These are phyloP conservation scores for Plasmodium gonderi DNA, from an alignment of 169 alveolate genomes.

Conservation along the genomic window DNA sequence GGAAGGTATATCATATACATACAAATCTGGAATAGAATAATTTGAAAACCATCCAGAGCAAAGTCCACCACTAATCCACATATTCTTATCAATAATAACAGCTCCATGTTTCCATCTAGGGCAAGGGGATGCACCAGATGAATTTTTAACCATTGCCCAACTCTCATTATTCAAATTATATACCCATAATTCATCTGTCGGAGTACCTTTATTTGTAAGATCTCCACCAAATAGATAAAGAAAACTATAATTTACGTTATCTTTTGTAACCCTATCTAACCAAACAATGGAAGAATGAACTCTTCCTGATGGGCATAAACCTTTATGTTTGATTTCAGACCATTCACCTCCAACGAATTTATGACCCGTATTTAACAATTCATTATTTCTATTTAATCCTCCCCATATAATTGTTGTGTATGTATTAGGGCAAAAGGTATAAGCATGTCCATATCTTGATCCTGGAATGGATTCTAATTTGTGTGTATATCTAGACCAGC, in stretches of 20 bases:
- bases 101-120: constrained; percentile 76
- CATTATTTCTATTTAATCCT: constrained; percentile 56
- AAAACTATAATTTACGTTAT: constrained; percentile 22
- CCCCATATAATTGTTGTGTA: constrained; percentile 73
- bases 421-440: constrained; percentile 61
- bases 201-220: constrained; percentile 52
- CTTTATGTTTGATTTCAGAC: constrained; percentile 48
- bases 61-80: constrained; percentile 76
- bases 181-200: constrained; percentile 76
- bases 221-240: constrained; percentile 73
- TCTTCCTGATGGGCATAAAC: constrained; percentile 50
- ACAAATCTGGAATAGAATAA: constrained; percentile 69
- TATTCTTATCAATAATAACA: constrained; percentile 70
- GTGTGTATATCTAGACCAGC: constrained; percentile 33
- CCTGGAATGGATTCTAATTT: constrained; percentile 68
- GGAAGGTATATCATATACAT: constrained; percentile 74
- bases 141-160: constrained; percentile 63
- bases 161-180: constrained; percentile 59
- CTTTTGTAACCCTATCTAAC: constrained; percentile 70
- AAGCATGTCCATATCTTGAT: constrained; percentile 70
- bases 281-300: constrained; percentile 59
- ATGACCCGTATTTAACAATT: constrained; percentile 64
- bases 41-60: constrained; percentile 75
- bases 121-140: constrained; percentile 67
- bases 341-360: constrained; percentile 65